Conservation (phyloP, 2,329 filamentous ascomycete species). For the Fusarium sambucinum region DNA sequence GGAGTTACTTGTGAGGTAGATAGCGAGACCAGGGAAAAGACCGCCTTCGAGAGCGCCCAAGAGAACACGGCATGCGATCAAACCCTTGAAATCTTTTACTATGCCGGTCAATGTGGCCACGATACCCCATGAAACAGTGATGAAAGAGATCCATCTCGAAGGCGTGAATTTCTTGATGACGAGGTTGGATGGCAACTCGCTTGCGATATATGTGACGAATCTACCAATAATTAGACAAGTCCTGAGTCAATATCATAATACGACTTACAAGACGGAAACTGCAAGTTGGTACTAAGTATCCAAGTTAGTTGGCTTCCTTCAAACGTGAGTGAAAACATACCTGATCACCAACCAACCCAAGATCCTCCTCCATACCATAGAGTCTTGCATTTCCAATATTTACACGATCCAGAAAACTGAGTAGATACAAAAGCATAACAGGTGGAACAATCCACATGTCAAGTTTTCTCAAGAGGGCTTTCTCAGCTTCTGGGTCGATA, state of each 20-base stretch:
- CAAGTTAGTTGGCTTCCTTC: rapidly evolving
- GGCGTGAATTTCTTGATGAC: conserved; percentile 56
- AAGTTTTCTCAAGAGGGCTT: conserved; percentile 67
- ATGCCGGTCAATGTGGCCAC: conserved; percentile 62
- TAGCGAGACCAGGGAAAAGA: conserved; percentile 56
- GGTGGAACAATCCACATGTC: conserved; percentile 72
- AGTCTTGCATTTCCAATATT: conserved; percentile 70
- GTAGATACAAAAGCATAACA: conserved; percentile 70
- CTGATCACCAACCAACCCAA: conserved; percentile 64
- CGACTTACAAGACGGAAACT: conserved; percentile 45
- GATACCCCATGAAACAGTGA: conserved; percentile 56
- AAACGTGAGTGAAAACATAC: not conserved
- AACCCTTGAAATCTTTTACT: conserved; percentile 48
- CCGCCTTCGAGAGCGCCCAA: conserved; percentile 62
- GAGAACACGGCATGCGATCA: conserved; percentile 59
- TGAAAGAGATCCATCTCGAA: conserved; percentile 46
- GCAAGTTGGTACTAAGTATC: conserved; percentile 63
- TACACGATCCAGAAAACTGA: conserved; percentile 50
- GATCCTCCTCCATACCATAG: conserved; percentile 71
- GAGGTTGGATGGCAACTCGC: conserved; percentile 58
- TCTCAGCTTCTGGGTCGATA: conserved; percentile 50
- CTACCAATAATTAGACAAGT: not conserved
- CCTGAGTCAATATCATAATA: rapidly evolving
- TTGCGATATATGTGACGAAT: conserved; percentile 55
- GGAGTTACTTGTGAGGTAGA: conserved; percentile 43